These are phyloP conservation scores for Phenoliferia sp. DNA, from an alignment of 1,284 basidiomycete genomes.

Conservation along the genomic window DNA sequence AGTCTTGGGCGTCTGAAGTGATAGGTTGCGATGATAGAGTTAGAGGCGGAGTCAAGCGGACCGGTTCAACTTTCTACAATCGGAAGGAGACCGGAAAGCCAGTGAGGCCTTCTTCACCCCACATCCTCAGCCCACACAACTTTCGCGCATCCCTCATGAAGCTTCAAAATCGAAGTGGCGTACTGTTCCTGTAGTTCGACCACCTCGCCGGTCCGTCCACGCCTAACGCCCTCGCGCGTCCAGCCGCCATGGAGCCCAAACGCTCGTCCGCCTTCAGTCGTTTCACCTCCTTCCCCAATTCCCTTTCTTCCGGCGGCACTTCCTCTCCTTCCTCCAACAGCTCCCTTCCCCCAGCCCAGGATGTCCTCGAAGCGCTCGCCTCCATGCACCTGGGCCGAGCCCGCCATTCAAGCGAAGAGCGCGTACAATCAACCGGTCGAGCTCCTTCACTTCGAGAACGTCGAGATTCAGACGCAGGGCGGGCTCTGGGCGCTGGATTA, in stretches of 20 bases:
- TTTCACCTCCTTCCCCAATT: background rate
- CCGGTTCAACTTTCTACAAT: too few relatives aligned
- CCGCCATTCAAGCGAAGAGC: background rate
- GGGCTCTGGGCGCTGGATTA: too few relatives aligned
- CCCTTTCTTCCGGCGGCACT: background rate
- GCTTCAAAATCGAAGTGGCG: too few relatives aligned
- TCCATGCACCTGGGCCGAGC: background rate
- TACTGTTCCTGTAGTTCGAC: too few relatives aligned
- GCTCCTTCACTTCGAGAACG: background rate
- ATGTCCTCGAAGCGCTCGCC: slow-evolving; percentile 10
- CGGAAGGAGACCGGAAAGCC: too few relatives aligned
- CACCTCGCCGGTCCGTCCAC: background rate
- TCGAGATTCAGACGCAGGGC: background rate
- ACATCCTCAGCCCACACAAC: too few relatives aligned
- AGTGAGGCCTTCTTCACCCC: too few relatives aligned
- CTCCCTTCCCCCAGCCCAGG: background rate
- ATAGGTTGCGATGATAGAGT: too few relatives aligned
- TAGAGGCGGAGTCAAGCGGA: too few relatives aligned
- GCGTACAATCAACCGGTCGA: background rate
- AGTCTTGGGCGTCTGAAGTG: too few relatives aligned
- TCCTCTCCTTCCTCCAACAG: background rate
- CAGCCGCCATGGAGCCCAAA: background rate
- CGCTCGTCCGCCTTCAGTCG: background rate
- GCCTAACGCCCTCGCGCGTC: background rate
- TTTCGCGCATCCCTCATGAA: too few relatives aligned